Conservation (phyloP, 768 basidiomycete genomes). For the Hypholoma sublateritium region DNA sequence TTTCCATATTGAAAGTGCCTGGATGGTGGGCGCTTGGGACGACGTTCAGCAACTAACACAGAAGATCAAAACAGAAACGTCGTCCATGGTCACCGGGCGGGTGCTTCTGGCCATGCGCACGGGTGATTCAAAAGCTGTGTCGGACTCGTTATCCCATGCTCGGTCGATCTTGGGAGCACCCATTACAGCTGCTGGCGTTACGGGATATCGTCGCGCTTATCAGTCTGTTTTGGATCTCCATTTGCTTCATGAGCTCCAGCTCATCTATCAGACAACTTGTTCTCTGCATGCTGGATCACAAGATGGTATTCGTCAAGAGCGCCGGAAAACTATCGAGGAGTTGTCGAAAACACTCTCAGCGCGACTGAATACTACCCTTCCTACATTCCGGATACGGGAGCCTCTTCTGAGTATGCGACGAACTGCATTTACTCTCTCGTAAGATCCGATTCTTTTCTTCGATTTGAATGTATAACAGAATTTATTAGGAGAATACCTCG, state of each 20-base stretch:
- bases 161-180: slow-evolving; percentile 74
- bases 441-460: slow-evolving; percentile 20
- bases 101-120: slow-evolving; percentile 79
- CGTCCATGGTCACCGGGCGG: slow-evolving; percentile 73
- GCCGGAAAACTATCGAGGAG: slow-evolving; percentile 36
- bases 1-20: slow-evolving; percentile 91
- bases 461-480: slow-evolving; percentile 6
- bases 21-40: slow-evolving; percentile 94
- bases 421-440: slow-evolving; percentile 78
- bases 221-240: slow-evolving; percentile 86
- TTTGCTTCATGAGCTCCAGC: slow-evolving; percentile 80
- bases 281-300: slow-evolving; percentile 39
- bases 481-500: slow-evolving; percentile 31
- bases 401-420: slow-evolving; percentile 88
- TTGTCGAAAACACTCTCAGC: slow-evolving; percentile 53
- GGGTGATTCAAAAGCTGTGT: slow-evolving; percentile 44
- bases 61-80: slow-evolving; percentile 45
- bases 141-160: slow-evolving; percentile 57
- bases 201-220: slow-evolving; percentile 85
- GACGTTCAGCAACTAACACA: slow-evolving; percentile 68
- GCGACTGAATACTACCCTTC: slow-evolving; percentile 76
- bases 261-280: slow-evolving; percentile 50
- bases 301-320: slow-evolving; percentile 28
- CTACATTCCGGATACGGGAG: slow-evolving; percentile 87
- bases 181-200: slow-evolving; percentile 76